Percentiles rank a stretch among this genome's conserved stretches.
Evolutionary conservation across 352 stramenopile genomes (phyloP).

Genomic region (Pythium brassicae): DNA sequence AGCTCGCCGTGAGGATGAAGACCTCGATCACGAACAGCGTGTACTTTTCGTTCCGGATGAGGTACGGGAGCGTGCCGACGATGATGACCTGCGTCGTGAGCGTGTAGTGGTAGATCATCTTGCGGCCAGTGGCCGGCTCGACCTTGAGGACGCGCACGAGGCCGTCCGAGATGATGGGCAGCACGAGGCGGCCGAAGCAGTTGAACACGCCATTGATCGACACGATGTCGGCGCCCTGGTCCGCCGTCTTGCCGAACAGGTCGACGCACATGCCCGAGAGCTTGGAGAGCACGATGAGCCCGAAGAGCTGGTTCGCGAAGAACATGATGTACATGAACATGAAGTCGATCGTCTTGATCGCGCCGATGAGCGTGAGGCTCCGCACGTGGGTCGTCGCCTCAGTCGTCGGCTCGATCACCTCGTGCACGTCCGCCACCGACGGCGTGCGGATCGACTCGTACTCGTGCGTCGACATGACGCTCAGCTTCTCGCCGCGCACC

Average conservation of each 20-base stretch:
- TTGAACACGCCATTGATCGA: conserved; percentile 64
- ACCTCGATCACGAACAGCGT: conserved; percentile 45
- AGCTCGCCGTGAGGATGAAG: conserved; percentile 67
- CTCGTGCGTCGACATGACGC: conserved; percentile 36
- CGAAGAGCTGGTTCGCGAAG: conserved; percentile 58
- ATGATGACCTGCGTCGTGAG: conserved; percentile 57
- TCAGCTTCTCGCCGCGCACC: conserved; percentile 32
- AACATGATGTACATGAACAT: conserved; percentile 70
- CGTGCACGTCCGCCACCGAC: conserved; percentile 28
- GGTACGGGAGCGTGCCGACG: conserved; percentile 48
- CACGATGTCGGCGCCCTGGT: conserved; percentile 38
- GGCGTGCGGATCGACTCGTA: conserved; percentile 42
- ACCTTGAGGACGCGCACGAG: conserved; percentile 35
- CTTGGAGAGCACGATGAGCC: conserved; percentile 60
- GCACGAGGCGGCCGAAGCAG: conserved; percentile 40
- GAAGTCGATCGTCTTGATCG: conserved; percentile 52
- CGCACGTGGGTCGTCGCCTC: conserved; percentile 37
- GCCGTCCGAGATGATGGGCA: conserved; percentile 42
- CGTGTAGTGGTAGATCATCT: conserved; percentile 59
- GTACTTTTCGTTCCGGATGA: conserved; percentile 59
- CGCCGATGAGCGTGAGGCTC: conserved; percentile 44
- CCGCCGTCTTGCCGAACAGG: conserved; percentile 41
- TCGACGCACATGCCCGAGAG: conserved; percentile 49
- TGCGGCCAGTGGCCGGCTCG: conserved; percentile 47
- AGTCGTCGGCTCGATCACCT: conserved; percentile 18